phyloP scores from a whole-genome alignment of 768 basidiomycete species.

The Phylloporus sp. region DNA sequence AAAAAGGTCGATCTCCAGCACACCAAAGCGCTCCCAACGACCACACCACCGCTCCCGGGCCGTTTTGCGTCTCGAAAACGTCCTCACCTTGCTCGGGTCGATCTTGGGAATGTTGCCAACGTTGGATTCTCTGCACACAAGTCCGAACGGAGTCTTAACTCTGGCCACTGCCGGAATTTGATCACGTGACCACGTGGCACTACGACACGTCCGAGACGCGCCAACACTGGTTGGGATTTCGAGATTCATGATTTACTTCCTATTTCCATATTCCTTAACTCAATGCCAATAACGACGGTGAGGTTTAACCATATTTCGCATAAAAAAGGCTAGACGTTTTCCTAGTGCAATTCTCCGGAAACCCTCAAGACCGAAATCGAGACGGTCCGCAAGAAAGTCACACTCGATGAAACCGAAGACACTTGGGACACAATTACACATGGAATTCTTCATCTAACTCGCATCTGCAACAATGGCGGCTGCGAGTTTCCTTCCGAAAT shows the following conservation, averaged over 20 bases:
- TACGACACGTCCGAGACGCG: slow-evolving; percentile 20
- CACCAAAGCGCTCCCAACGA: neutral
- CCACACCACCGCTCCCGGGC: neutral
- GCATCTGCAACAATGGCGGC: slow-evolving; percentile 48
- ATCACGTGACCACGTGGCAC: slow-evolving; percentile 25
- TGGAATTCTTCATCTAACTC: slow-evolving; percentile 42
- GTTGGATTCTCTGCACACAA: slow-evolving; percentile 1
- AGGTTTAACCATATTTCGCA: neutral
- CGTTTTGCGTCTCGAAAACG: neutral
- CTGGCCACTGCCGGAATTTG: slow-evolving; percentile 17
- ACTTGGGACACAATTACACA: slow-evolving; percentile 68
- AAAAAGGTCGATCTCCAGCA: neutral
- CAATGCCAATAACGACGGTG: slow-evolving; percentile 31
- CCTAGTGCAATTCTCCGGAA: slow-evolving; percentile 31
- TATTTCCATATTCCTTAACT: neutral
- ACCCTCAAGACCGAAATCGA: slow-evolving; percentile 39
- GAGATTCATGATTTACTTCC: slow-evolving; percentile 5
- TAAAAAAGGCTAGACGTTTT: neutral
- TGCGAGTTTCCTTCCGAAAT: slow-evolving; percentile 50
- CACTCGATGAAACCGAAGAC: slow-evolving; percentile 66
- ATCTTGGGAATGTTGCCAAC: slow-evolving; percentile 17
- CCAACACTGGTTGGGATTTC: slow-evolving; percentile 9
- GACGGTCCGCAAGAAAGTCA: slow-evolving; percentile 36
- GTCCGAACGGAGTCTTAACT: slow-evolving; percentile 22
- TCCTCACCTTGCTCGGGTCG: slow-evolving; percentile 25